Base-by-base conservation (phyloP, 2,329 filamentous ascomycete species). In the Cyanodermella asteris region DNA sequence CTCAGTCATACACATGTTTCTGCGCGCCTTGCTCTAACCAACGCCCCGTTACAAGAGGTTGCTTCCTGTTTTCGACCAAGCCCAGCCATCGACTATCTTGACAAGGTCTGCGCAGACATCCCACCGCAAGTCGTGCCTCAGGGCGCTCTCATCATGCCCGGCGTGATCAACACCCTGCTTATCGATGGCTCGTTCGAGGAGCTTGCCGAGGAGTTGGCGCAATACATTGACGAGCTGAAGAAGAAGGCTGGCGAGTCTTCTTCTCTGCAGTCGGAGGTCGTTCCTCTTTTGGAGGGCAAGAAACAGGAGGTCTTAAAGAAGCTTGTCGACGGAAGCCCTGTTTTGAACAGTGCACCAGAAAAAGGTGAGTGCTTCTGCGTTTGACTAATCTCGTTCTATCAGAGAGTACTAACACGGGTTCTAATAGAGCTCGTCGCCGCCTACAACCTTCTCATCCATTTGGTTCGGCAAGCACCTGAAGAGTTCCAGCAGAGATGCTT, bases 371-470 rank as follows among this genome's bases (percentile, higher is more conserved):
- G 14, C 7, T 13, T 8, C 10, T 22, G 11, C n/a, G n/a, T n/a
- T 23, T 7, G n/a, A 8, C 14, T 18, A 19, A 35, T 34, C 38
- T 37, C 22, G 26, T 29, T 20, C 7, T 27, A 20, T 16, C 25
- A 29, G 22, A 30, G 24, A 27, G 25, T 24, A 25, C 24, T 24
- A 23, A 25, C 18, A 27, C 11, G 33, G 16, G 18, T 6, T 26
- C 21, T 20, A 29, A 27, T 43, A 71, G 84, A 94, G 53, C 87
- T 93, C 49, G 82, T 80, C 32, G 74, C 84, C 31, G 80, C 84
- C 32, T 93, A 93, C 58, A 94, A 97, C 57, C 73, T 94, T 39
- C 72, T 97, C 49, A 72, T 94, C 45, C 78, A 93, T 59, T 72
- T 97, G 31, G 69, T 91, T 38, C 64, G 80, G 42, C 78, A 91